These are phyloP conservation scores for Suhomyces emberorum DNA, from an alignment of 805 yeast species.

Conservation along the genomic window DNA sequence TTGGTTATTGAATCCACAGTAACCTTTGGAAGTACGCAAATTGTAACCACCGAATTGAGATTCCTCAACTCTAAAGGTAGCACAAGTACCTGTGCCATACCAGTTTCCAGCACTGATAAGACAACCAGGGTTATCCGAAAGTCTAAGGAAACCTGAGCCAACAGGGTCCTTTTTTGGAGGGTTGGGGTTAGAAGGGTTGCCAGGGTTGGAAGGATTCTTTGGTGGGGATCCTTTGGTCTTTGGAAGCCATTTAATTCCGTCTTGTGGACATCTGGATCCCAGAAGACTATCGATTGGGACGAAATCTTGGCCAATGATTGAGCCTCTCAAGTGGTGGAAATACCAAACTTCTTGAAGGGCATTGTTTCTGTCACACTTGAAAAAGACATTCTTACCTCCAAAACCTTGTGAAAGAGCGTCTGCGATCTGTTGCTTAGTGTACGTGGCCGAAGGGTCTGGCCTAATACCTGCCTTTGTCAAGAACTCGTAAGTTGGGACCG, in stretches of 20 bases:
- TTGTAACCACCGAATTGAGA: conserved; percentile 73
- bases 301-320: conserved; percentile 13
- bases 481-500: conserved; percentile 65
- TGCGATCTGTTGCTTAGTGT: conserved; percentile 53
- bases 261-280: conserved; percentile 59
- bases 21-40: conserved; percentile 67
- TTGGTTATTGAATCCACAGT: conserved; percentile 46
- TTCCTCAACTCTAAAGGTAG: conserved; percentile 57
- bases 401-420: conserved; percentile 49
- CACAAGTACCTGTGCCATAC: conserved; percentile 83
- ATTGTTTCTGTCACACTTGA: conserved; percentile 54
- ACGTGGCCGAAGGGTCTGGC: conserved; percentile 59
- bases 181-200: conserved; percentile 4
- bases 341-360: conserved; percentile 31
- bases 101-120: conserved; percentile 83
- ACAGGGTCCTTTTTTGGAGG: conserved; percentile 20
- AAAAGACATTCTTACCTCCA: conserved; percentile 53
- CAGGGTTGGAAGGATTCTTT: not conserved
- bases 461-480: conserved; percentile 64
- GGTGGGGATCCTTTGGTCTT: conserved; percentile 31
- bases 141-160: conserved; percentile 37
- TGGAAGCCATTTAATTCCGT: conserved; percentile 71
- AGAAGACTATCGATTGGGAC: conserved; percentile 49
- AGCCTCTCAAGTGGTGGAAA: conserved; percentile 23
- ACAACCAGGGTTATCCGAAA: conserved; percentile 62